Percentiles rank a stretch among this genome's conserved stretches.
Evolutionary conservation across 169 alveolate genomes (phyloP).

Genomic region (Eimeria brunetti): DNA sequence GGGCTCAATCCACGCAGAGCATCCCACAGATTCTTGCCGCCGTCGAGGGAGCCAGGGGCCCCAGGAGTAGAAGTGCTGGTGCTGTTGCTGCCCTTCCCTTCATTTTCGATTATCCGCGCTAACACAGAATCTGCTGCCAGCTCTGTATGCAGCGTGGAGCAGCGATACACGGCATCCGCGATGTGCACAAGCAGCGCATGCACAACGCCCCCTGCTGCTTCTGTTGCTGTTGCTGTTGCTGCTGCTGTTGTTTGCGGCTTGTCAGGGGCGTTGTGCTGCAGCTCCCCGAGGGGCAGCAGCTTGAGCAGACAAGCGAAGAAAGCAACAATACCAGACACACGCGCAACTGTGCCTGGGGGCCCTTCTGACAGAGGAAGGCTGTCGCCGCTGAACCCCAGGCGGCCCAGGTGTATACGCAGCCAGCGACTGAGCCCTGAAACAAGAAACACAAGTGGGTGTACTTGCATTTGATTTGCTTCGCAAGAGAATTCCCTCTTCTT

Average conservation of each 20-base stretch:
- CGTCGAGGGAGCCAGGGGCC: neutral
- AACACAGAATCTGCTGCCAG: slow-evolving; percentile 50
- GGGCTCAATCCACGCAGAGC: slow-evolving; percentile 10
- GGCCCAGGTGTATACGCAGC: slow-evolving; percentile 71
- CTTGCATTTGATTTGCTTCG: neutral
- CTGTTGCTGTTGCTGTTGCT: neutral
- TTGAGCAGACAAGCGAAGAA: slow-evolving; percentile 33
- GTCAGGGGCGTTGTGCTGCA: neutral
- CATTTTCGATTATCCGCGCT: slow-evolving; percentile 36
- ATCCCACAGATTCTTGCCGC: slow-evolving; percentile 36
- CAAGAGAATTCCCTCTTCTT: neutral
- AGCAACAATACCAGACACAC: slow-evolving; percentile 61
- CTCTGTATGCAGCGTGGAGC: slow-evolving; percentile 58
- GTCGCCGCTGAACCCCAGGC: slow-evolving; percentile 49
- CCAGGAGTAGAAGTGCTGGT: neutral
- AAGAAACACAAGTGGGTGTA: slow-evolving; percentile 67
- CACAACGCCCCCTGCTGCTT: neutral
- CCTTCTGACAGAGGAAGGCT: neutral
- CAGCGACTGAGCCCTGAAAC: slow-evolving; percentile 56
- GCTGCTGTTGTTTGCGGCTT: neutral
- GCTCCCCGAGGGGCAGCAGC: slow-evolving; percentile 61
- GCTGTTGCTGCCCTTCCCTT: neutral
- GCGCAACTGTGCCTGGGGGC: slow-evolving; percentile 30
- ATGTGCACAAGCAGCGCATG: slow-evolving; percentile 20
- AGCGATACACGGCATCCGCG: slow-evolving; percentile 68